Evolutionary conservation across 139 green algal species (phyloP).

Genomic region (Tetraselmis chui): DNA sequence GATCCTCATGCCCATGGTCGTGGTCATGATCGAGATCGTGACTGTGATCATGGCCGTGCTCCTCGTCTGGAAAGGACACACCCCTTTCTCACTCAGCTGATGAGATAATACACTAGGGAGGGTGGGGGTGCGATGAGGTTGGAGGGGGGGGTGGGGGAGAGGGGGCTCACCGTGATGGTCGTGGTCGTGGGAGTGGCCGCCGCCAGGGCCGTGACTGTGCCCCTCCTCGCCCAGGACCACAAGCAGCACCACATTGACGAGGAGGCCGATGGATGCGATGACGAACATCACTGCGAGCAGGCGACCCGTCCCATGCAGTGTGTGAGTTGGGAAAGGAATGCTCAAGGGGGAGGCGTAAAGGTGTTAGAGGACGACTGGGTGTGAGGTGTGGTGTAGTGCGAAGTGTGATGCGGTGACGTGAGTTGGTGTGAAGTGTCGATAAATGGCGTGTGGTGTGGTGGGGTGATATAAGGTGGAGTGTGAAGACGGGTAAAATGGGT

Average conservation of each 20-base stretch:
- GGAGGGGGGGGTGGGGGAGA: too few species aligned
- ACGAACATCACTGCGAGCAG: constrained; percentile 83
- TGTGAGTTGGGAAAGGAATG: too few species aligned
- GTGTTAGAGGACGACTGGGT: neutral
- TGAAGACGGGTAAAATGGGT: too few species aligned
- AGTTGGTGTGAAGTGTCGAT: too few species aligned
- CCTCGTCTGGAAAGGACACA: neutral
- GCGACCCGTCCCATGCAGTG: too few species aligned
- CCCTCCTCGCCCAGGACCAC: constrained; percentile 46
- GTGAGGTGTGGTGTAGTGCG: neutral
- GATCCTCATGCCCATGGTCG: neutral
- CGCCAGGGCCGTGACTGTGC: constrained; percentile 24
- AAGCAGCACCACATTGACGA: constrained; percentile 70
- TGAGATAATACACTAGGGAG: too few species aligned
- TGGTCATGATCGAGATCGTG: neutral
- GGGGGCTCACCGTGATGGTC: too few species aligned
- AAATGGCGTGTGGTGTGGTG: too few species aligned
- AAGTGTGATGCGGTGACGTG: too few species aligned
- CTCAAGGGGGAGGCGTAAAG: neutral
- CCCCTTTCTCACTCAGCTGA: too few species aligned
- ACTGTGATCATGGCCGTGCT: neutral
- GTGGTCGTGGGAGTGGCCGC: constrained; percentile 29
- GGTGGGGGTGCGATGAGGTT: too few species aligned
- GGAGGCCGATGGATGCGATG: constrained; percentile 64
- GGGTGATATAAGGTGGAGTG: too few species aligned